Percentiles rank a stretch among this genome's conserved stretches.
phyloP scores from a whole-genome alignment of 139 green algal genomes.

The Micromonas pusilla region DNA sequence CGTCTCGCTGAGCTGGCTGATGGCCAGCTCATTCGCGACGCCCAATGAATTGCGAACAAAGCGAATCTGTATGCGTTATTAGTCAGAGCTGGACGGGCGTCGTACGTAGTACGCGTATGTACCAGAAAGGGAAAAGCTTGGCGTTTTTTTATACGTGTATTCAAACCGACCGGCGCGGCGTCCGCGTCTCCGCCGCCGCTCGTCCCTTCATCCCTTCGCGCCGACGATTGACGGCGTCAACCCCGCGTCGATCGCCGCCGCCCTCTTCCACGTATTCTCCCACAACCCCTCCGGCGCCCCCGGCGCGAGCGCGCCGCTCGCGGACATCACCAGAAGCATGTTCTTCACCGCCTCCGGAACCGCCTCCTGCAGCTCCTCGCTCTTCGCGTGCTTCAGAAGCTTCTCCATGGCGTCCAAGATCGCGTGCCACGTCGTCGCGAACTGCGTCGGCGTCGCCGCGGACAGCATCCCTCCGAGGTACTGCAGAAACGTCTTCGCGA shows the following conservation, averaged over 20 bases:
- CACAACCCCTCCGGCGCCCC: neutral
- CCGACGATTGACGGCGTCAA: neutral
- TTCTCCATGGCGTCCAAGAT: slow-evolving; percentile 40
- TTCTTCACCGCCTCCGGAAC: slow-evolving; percentile 90
- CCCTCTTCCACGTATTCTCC: slow-evolving; percentile 6
- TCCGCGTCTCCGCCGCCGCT: too few species aligned
- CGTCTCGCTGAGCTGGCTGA: too few species aligned
- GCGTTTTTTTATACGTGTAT: too few species aligned
- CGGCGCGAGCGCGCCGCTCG: slow-evolving; percentile 41
- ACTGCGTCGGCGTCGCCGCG: slow-evolving; percentile 37
- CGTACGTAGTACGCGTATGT: too few species aligned
- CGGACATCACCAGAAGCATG: slow-evolving; percentile 85
- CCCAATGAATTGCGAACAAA: too few species aligned
- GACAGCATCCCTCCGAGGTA: slow-evolving; percentile 14
- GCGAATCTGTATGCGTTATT: too few species aligned
- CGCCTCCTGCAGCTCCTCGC: slow-evolving; percentile 70
- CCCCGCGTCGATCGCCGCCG: neutral
- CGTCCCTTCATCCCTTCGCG: too few species aligned
- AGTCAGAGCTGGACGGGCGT: too few species aligned
- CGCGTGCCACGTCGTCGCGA: slow-evolving; percentile 48
- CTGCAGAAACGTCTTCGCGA: slow-evolving; percentile 59
- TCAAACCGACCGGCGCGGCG: too few species aligned
- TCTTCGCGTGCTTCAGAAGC: slow-evolving; percentile 35
- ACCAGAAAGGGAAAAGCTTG: too few species aligned
- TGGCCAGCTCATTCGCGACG: too few species aligned